Base-by-base conservation (phyloP, 345 rosid species). In the Kandelia obovata region DNA sequence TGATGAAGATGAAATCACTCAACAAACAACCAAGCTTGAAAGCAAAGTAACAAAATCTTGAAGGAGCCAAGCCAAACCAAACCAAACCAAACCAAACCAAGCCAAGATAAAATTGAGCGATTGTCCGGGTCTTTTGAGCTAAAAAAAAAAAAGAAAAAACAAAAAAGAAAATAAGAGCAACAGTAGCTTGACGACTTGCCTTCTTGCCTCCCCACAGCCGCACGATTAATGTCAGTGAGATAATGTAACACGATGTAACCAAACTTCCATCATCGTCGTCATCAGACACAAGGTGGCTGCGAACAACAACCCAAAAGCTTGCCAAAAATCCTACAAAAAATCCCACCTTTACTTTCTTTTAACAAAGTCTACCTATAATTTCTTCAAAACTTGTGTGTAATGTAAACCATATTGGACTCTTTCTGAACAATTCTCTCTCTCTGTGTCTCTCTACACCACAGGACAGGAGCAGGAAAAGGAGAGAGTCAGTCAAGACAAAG, bases 1-100 rank as follows among this genome's bases (percentile, higher is more conserved):
- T 5, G 37, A 34, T 7, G 37, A 34, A 7, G 37, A 7, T 34
- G 73, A 59, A 51, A n/a, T 31, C 68, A 34, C 17, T 52, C 69
- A 70, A 75, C 67, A 80, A 60, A 73, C 11, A 20, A 62, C 34
- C 5, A 4, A 31, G 31, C 77, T 67, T 67, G 20, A 55, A 7
- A 55, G 31, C 64, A 67, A 25, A 56, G 68, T 27, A 63, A 74
- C 55, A 64, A 34, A 34, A 56, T 67, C 68, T 66, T 16, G 35
- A n/a, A 53, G 34, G 55, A 47, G 9, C 53, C 53, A 39, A 17
- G 17, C 57, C 35, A 47, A 53, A 1, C n/a, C 39, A 20, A 19
- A 19, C 23, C 26, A 55, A 31, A 49, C 49, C 16, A 56, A 56
- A 5, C n/a, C 39, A 20, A 19, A 19, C 23, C 26, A 55, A 31